phyloP scores from a whole-genome alignment of 805 yeast genomes.

The Sugiyamaella boreocaroliniensis region DNA sequence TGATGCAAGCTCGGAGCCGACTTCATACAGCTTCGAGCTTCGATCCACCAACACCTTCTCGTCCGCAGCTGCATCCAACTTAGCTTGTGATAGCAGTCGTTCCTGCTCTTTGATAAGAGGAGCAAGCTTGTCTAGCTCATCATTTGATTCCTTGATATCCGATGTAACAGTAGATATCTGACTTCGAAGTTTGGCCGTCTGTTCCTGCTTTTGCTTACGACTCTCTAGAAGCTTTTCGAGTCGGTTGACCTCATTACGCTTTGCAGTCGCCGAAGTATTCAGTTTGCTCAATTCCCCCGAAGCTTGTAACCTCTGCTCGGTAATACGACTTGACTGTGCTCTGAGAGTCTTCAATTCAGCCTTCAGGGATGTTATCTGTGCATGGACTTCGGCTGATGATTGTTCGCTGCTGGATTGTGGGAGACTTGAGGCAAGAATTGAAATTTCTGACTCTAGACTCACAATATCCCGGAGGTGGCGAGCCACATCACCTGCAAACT shows the following conservation, averaged over 20 bases:
- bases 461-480: conserved; percentile 26
- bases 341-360: conserved; percentile 39
- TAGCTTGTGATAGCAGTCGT: conserved; percentile 3
- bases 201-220: conserved; percentile 28
- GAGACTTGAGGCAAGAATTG: conserved; percentile 25
- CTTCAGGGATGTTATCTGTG: conserved; percentile 30
- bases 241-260: conserved; percentile 44
- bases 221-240: conserved; percentile 48
- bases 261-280: conserved; percentile 49
- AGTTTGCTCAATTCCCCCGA: conserved; percentile 39
- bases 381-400: conserved; percentile 18
- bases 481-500: conserved; percentile 26
- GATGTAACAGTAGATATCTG: conserved; percentile 1
- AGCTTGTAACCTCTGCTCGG: conserved; percentile 40
- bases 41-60: conserved; percentile 8
- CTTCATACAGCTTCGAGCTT: conserved; percentile 3
- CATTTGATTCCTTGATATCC: conserved; percentile 11
- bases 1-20: conserved; percentile 4
- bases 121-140: conserved; percentile 4
- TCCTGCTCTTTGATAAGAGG: conserved; percentile 10
- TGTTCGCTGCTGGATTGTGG: neutral
- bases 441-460: conserved; percentile 20
- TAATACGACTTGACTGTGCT: conserved; percentile 25
- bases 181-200: conserved; percentile 5
- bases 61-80: conserved; percentile 8